Evolutionary conservation across 1,139 yeast genomes (phyloP).

Genomic region (Taphrina pruni): DNA sequence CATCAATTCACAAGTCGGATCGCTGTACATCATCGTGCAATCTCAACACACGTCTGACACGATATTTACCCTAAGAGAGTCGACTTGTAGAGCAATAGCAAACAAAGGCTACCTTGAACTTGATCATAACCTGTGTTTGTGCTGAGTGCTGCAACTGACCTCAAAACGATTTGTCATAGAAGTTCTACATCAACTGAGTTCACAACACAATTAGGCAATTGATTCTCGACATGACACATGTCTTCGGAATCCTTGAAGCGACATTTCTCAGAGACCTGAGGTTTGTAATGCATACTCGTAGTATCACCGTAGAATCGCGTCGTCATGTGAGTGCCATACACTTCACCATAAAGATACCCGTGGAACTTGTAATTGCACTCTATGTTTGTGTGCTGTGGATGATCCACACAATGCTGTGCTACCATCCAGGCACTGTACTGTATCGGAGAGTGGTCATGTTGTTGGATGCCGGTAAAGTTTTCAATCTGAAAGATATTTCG

Average conservation of each 20-base stretch:
- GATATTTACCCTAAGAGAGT: no score
- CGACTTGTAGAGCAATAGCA: no score
- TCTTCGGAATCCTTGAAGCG: not conserved
- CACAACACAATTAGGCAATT: not conserved
- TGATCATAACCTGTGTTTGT: no score
- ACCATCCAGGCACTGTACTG: not conserved
- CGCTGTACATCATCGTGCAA: no score
- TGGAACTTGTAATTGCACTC: not conserved
- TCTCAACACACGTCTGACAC: no score
- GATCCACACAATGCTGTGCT: not conserved
- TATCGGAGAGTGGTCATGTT: not conserved
- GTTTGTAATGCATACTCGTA: not conserved
- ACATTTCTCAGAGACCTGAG: constrained; percentile 3
- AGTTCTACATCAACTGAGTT: not conserved
- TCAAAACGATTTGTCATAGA: no score
- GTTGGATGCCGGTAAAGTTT: not conserved
- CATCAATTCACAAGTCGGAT: no score
- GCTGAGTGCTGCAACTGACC: no score
- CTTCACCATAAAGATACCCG: not conserved
- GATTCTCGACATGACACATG: not conserved
- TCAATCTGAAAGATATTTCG: not conserved
- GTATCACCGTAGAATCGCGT: not conserved
- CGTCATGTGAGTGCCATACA: not conserved
- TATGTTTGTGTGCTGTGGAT: not conserved
- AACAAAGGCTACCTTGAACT: no score